Evolutionary conservation across 352 stramenopile species (phyloP), one percentile per base, ranked within the genome.

Genomic region (Phytopythium boreale): DNA sequence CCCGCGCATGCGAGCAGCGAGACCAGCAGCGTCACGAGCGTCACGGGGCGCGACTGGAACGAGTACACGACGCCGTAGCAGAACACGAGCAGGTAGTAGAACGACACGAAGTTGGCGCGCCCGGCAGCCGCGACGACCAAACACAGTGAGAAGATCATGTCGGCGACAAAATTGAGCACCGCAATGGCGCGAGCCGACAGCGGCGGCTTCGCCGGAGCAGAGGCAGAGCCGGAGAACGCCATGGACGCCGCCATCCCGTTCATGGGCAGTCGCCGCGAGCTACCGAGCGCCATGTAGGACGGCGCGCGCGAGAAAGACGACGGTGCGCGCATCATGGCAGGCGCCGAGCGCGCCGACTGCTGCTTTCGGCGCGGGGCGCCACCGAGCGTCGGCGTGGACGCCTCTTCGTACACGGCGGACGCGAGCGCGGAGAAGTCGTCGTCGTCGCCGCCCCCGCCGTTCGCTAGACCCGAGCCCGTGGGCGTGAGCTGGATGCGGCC

Each of bases 21-120:
- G 20, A 93, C 70, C 7, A 68, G 49, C 15, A 92, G 63, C 43
- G 75, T 88, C 20, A 79, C 36, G 1, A 80, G 53, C n/a, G 80
- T 76, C 5, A 90, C 46, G 20, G 46, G 36, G 5, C 64, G 67
- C 14, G 83, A 92, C 62, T 86, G 70, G 63, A 95, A 90, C 29
- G 83, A 89, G 27, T 76, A 67, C 51, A 92, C 56, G 29, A 84
- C 71, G 15, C 84, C 83, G 37, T 74, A 84, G 61, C 77, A 91
- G 51, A 90, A 84, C 10, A 84, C 70, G 31, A 90, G 65, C 62
- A 91, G 76, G 72, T 93, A 93, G 63, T 78, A 70, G 19, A 85
- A 69, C 34, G 82, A 91, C 63, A 93, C 70, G 59, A 81, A 53
- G 60, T 80, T 90, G 26, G 76, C 79, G 17, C 82, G 80, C 44